Evolutionary conservation across 495 filamentous ascomycete species (phyloP).

Genomic region (Lichenothelia convexa): DNA sequence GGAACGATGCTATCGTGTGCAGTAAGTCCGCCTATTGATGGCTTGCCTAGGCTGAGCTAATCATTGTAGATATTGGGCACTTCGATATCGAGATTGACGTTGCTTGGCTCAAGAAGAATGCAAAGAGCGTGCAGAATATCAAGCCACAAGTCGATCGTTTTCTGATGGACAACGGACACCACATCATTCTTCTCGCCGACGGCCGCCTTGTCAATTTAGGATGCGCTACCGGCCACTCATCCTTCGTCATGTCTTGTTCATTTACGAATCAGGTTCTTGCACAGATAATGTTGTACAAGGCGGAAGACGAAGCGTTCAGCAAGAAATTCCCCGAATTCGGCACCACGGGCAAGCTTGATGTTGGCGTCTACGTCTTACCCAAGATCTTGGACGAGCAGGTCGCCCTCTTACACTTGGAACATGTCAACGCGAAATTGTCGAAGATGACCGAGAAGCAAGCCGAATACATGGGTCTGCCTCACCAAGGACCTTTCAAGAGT

Average conservation of each 20-base stretch:
- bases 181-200: conserved; percentile 96
- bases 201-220: conserved; percentile 97
- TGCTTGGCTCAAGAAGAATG: conserved; percentile 96
- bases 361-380: conserved; percentile 91
- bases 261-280: conserved; percentile 99
- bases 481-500: conserved; percentile 86
- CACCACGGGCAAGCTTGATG: conserved; percentile 69
- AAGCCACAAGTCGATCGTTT: conserved; percentile 99
- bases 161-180: conserved; percentile 79
- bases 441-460: conserved; percentile 70
- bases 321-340: conserved; percentile 93
- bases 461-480: conserved; percentile 74
- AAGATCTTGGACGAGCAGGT: conserved; percentile 99
- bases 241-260: conserved; percentile 99
- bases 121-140: conserved; percentile 86
- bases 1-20: conserved; percentile 98
- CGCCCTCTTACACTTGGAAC: conserved; percentile 75
- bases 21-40: conserved; percentile 50
- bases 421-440: conserved; percentile 89
- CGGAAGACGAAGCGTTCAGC: conserved; percentile 67
- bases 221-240: conserved; percentile 97
- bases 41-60: too few relatives aligned
- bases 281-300: conserved; percentile 96
- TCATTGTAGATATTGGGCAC: conserved; percentile 77
- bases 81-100: conserved; percentile 99